phyloP scores from a whole-genome alignment of 306 rosid species.

The Vachellia pachyceras region DNA sequence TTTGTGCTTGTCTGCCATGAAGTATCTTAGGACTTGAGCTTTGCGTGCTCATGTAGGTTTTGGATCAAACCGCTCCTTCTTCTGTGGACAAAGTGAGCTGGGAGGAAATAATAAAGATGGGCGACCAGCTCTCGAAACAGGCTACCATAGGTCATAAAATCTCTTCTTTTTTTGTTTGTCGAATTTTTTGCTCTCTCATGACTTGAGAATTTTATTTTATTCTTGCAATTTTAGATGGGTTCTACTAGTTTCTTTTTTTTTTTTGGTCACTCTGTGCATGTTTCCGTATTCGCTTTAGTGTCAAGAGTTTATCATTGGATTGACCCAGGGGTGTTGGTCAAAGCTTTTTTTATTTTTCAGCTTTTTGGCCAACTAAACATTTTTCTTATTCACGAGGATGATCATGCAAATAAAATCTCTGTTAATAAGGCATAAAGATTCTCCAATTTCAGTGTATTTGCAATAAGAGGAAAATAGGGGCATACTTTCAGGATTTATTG shows the following conservation, averaged over 20 bases:
- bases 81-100: slow-evolving; percentile 68
- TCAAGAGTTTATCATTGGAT: not conserved
- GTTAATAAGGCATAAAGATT: not conserved
- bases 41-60: slow-evolving; percentile 45
- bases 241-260: not conserved
- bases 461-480: not conserved
- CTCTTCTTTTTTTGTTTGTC: not conserved
- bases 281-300: not conserved
- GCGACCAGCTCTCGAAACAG: slow-evolving; percentile 74
- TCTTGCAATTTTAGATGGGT: not conserved
- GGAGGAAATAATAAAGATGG: slow-evolving; percentile 76
- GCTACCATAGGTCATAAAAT: slow-evolving; percentile 72
- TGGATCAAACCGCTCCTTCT: slow-evolving; percentile 71
- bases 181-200: not conserved
- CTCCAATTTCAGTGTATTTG: not conserved
- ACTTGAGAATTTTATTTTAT: slow-evolving; percentile 16
- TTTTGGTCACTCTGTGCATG: not conserved
- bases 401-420: not conserved
- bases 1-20: not conserved
- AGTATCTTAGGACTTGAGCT: not conserved
- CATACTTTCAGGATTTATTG: slow-evolving; percentile 1
- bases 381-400: not conserved
- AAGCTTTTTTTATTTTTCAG: too few species aligned
- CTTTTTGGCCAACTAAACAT: not conserved
- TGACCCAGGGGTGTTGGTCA: not conserved